Evolutionary conservation across 1,139 yeast species (phyloP).

Genomic region (Saccharomyces hybrid): DNA sequence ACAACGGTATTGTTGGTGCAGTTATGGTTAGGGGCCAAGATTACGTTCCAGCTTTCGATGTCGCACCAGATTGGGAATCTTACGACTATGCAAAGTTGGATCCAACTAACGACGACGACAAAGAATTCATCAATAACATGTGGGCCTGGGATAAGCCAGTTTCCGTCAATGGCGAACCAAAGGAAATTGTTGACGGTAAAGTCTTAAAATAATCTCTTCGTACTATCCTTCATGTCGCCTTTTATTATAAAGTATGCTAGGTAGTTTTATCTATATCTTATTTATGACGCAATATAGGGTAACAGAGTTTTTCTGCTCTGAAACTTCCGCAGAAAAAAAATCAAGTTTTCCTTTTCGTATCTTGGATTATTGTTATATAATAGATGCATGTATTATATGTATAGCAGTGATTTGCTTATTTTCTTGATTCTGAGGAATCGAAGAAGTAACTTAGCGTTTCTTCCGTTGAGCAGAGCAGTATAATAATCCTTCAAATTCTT

Average conservation of each 20-base stretch:
- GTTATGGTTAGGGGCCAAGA: constrained; percentile 96
- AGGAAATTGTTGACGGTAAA: constrained; percentile 75
- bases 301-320: neutral
- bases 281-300: neutral
- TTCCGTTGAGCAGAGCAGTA: neutral
- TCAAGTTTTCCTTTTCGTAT: neutral
- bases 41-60: constrained; percentile 82
- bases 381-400: neutral
- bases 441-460: neutral
- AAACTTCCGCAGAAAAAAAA: neutral
- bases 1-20: constrained; percentile 95
- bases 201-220: constrained; percentile 53
- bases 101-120: constrained; percentile 58
- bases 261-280: neutral
- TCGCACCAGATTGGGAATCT: constrained; percentile 99
- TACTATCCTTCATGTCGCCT: neutral
- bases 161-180: constrained; percentile 53
- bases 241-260: neutral
- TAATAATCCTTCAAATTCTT: neutral
- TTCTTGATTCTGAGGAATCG: neutral
- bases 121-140: constrained; percentile 61
- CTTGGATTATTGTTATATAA: neutral
- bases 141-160: constrained; percentile 87
- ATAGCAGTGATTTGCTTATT: neutral
- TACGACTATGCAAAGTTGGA: constrained; percentile 63